Percentiles rank a stretch among this genome's conserved stretches.
Conservation (phyloP, 371 early-diverging fungal genomes). For the Syncephalastrum contaminatum region DNA sequence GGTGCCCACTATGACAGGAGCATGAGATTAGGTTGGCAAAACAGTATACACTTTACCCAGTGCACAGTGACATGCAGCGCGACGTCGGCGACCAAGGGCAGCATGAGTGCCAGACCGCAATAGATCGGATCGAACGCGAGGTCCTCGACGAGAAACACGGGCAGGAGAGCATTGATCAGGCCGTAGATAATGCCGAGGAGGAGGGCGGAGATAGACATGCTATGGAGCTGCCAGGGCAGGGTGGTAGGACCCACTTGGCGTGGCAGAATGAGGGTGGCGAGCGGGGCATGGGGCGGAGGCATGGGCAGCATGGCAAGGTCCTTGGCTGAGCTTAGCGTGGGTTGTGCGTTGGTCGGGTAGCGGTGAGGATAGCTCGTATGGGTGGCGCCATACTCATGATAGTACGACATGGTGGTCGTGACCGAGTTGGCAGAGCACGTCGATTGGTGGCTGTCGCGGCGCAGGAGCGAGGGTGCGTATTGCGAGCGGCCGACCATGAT, state of each 20-base stretch:
- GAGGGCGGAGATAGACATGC: slow-evolving; percentile 19
- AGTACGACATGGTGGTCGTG: slow-evolving; percentile 7
- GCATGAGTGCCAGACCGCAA: slow-evolving; percentile 15
- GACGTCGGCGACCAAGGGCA: slow-evolving; percentile 18
- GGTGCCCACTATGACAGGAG: slow-evolving; percentile 26
- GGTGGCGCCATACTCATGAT: neutral
- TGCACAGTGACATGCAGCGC: slow-evolving; percentile 18
- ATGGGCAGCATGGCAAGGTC: slow-evolving; percentile 4
- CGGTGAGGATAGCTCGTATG: neutral
- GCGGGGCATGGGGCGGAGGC: slow-evolving; percentile 24
- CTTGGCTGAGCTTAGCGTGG: too few relatives aligned
- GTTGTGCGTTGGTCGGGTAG: neutral
- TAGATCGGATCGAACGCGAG: slow-evolving; percentile 13
- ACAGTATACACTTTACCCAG: slow-evolving; percentile 19
- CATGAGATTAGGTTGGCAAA: neutral
- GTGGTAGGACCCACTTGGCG: slow-evolving; percentile 22
- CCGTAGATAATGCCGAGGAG: slow-evolving; percentile 27
- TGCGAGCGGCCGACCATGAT: slow-evolving; percentile 29
- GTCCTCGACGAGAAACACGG: slow-evolving; percentile 23
- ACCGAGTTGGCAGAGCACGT: slow-evolving; percentile 9
- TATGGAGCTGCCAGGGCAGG: slow-evolving; percentile 15
- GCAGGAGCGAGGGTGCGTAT: slow-evolving; percentile 8
- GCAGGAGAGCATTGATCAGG: slow-evolving; percentile 29
- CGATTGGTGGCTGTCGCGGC: slow-evolving; percentile 10
- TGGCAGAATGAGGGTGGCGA: slow-evolving; percentile 15